A percentile compares a stretch with the other conserved stretches of the same genome.
phyloP scores from a whole-genome alignment of 2,329 filamentous ascomycete species.

The Aspergillus jensenii region DNA sequence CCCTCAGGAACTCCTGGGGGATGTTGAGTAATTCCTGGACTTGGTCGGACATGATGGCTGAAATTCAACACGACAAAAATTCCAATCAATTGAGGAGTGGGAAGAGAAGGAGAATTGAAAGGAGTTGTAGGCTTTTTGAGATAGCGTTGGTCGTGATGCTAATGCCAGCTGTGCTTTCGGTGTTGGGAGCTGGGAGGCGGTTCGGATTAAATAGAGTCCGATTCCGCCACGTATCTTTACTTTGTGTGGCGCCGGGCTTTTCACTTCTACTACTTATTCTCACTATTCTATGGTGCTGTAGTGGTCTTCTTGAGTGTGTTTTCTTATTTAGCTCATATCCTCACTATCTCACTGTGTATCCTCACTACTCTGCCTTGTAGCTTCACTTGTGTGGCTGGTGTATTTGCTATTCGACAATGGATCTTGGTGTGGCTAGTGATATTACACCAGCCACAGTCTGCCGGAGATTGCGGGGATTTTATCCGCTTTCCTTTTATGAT shows the following conservation, averaged over 20 bases:
- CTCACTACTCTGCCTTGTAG: no score
- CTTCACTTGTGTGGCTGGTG: no score
- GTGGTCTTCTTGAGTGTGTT: no score
- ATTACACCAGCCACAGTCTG: not conserved
- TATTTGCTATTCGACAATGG: no score
- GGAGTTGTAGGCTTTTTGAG: not conserved
- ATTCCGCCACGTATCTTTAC: not conserved
- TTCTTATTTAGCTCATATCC: no score
- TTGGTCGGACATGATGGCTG: conserved; percentile 22
- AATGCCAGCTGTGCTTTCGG: conserved; percentile 16
- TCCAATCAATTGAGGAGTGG: not conserved
- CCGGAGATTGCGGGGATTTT: not conserved
- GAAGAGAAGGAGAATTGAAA: not conserved
- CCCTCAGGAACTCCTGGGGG: conserved; percentile 23
- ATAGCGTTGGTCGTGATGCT: not conserved
- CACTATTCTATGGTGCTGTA: no score
- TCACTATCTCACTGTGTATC: no score
- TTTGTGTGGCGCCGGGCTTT: not conserved
- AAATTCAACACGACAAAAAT: not conserved
- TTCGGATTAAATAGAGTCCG: not conserved
- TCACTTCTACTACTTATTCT: not conserved
- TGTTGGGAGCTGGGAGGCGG: conserved; percentile 5
- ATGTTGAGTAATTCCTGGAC: conserved; percentile 25
- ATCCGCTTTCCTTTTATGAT: not conserved
- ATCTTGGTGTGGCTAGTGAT: not conserved